phyloP scores from a whole-genome alignment of 441 rosid species.

The Rhodomyrtus psidioides region DNA sequence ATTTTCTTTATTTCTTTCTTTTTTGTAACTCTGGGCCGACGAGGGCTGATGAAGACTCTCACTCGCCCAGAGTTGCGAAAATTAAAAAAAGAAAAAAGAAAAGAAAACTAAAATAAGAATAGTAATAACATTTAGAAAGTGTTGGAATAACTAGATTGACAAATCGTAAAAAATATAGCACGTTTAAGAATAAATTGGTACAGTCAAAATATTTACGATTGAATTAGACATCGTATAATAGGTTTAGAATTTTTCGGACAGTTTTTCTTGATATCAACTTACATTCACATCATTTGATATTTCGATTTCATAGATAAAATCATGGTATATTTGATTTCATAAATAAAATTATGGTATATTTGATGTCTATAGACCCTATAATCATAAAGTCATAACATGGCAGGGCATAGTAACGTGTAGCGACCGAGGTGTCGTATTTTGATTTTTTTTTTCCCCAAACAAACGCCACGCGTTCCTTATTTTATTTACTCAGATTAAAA shows the following conservation, averaged over 20 bases:
- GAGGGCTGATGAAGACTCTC: too few species aligned
- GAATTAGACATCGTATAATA: rapidly evolving
- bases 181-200: too few species aligned
- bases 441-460: background rate
- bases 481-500: background rate
- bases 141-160: too few species aligned
- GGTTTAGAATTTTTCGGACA: rapidly evolving
- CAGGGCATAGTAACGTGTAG: background rate
- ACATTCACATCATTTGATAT: background rate
- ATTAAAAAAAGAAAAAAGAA: too few species aligned
- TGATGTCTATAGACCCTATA: too few species aligned
- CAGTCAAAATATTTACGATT: too few species aligned
- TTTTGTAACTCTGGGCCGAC: too few species aligned
- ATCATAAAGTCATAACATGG: background rate
- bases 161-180: too few species aligned
- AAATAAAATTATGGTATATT: background rate
- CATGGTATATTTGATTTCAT: background rate
- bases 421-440: background rate
- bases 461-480: background rate
- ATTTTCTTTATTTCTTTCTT: too few species aligned
- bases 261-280: background rate
- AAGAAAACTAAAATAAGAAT: too few species aligned
- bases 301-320: background rate
- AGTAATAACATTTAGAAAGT: too few species aligned
- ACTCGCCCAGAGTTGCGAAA: too few species aligned